Evolutionary conservation across 805 yeast species (phyloP).

Genomic region (Saturnispora ahearnii): DNA sequence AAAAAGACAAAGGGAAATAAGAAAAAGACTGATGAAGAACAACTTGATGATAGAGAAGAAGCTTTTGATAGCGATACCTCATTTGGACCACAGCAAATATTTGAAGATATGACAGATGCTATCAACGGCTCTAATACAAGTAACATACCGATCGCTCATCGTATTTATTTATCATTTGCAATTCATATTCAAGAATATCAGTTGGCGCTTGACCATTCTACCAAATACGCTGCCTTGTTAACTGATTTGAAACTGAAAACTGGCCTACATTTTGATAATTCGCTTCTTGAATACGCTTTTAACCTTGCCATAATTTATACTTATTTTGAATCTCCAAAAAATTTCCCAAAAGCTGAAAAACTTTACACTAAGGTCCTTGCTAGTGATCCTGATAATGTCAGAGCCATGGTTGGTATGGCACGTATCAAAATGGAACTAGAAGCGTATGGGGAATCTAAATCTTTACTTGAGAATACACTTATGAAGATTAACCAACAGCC

Average conservation of each 20-base stretch:
- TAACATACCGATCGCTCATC: slow-evolving; percentile 47
- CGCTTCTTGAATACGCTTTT: slow-evolving; percentile 53
- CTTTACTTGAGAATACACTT: slow-evolving; percentile 31
- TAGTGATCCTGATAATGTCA: slow-evolving; percentile 30
- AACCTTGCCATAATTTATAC: slow-evolving; percentile 70
- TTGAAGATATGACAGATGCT: slow-evolving; percentile 10
- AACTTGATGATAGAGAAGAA: slow-evolving; percentile 8
- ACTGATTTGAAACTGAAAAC: slow-evolving; percentile 38
- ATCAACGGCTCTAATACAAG: slow-evolving; percentile 15
- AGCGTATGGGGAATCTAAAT: slow-evolving; percentile 45
- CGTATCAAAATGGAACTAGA: slow-evolving; percentile 62
- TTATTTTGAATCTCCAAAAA: slow-evolving; percentile 84
- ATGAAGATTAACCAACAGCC: slow-evolving; percentile 43
- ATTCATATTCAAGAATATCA: slow-evolving; percentile 55
- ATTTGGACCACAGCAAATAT: slow-evolving; percentile 13
- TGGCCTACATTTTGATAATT: slow-evolving; percentile 39
- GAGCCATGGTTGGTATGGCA: slow-evolving; percentile 77
- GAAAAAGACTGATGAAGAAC: slow-evolving; percentile 15
- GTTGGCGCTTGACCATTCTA: slow-evolving; percentile 51
- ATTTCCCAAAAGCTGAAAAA: slow-evolving; percentile 63
- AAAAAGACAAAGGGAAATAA: slow-evolving; percentile 10
- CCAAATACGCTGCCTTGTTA: slow-evolving; percentile 47
- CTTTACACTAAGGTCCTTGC: slow-evolving; percentile 56
- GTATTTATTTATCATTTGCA: slow-evolving; percentile 56
- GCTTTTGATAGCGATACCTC: slow-evolving; percentile 1